Conservation (phyloP, 163 green algal genomes). For the Trebouxia gelatinosa region DNA sequence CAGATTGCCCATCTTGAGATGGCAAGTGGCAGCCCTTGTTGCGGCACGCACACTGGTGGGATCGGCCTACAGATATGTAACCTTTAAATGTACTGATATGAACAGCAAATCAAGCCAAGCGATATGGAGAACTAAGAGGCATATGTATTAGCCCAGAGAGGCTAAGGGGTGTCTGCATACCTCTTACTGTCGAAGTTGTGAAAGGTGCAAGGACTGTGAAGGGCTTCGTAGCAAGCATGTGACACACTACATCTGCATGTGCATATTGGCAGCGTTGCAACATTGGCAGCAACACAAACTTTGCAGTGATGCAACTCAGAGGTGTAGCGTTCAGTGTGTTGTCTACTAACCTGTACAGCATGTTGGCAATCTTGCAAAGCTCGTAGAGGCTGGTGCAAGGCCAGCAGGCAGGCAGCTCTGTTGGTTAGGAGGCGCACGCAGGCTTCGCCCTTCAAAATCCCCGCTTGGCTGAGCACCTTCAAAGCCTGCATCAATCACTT, state of each 20-base stretch:
- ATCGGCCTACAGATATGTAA: slow-evolving; percentile 39
- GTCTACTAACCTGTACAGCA: slow-evolving; percentile 35
- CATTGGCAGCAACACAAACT: too few relatives aligned
- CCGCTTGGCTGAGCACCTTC: background rate
- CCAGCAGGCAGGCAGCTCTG: slow-evolving; percentile 33
- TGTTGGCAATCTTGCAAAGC: slow-evolving; percentile 23
- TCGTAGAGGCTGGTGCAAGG: background rate
- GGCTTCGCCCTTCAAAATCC: slow-evolving; percentile 2
- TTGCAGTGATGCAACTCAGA: too few relatives aligned
- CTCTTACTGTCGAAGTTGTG: too few relatives aligned
- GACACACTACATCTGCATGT: too few relatives aligned
- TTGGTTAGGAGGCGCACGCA: slow-evolving; percentile 34
- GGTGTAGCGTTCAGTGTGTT: too few relatives aligned
- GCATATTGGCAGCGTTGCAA: too few relatives aligned
- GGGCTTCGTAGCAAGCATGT: too few relatives aligned
- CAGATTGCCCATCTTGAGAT: slow-evolving; percentile 33
- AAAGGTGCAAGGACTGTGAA: too few relatives aligned
- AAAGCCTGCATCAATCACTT: slow-evolving; percentile 34
- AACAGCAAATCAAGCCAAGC: background rate
- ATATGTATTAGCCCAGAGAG: too few relatives aligned
- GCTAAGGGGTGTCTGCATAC: too few relatives aligned
- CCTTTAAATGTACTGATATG: too few relatives aligned
- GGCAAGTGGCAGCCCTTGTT: slow-evolving; percentile 34
- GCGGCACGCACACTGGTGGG: slow-evolving; percentile 23
- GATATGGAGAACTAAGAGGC: too few relatives aligned